These are phyloP conservation scores for Termitomyces eurrhizus DNA, from an alignment of 768 basidiomycete species.

Conservation along the genomic window DNA sequence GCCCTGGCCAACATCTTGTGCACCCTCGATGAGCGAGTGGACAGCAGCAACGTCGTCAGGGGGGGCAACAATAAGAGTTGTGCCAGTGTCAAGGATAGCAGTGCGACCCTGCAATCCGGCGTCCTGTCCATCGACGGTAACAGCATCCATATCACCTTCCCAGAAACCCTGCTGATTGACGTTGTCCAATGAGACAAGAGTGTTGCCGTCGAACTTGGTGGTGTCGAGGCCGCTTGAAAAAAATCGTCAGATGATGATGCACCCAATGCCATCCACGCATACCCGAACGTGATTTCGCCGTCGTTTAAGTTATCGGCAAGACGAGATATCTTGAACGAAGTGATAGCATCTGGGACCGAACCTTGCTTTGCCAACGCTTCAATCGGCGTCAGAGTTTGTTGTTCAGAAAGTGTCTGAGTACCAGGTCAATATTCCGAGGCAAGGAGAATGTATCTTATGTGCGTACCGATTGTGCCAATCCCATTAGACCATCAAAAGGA, in stretches of 20 bases:
- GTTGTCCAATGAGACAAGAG: conserved; percentile 58
- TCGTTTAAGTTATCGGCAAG: conserved; percentile 65
- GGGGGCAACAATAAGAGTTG: conserved; percentile 50
- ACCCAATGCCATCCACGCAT: conserved; percentile 2
- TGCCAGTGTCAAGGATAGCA: conserved; percentile 67
- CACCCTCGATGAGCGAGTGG: conserved; percentile 39
- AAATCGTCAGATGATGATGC: neutral
- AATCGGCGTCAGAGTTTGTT: conserved; percentile 62
- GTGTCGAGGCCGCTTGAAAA: conserved; percentile 51
- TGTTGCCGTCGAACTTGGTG: conserved; percentile 59
- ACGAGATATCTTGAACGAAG: conserved; percentile 79
- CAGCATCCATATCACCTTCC: conserved; percentile 62
- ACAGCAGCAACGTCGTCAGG: conserved; percentile 33
- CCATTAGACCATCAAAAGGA: conserved; percentile 75
- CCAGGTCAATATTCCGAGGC: neutral
- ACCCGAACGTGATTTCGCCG: conserved; percentile 81
- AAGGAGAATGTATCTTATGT: neutral
- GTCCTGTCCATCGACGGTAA: conserved; percentile 55
- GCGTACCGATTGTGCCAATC: conserved; percentile 67
- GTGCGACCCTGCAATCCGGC: conserved; percentile 56
- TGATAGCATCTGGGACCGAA: conserved; percentile 59
- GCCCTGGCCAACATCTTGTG: conserved; percentile 40
- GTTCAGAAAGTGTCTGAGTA: conserved; percentile 55
- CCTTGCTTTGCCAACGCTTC: conserved; percentile 61
- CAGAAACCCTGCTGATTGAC: conserved; percentile 73